phyloP scores from a whole-genome alignment of 495 filamentous ascomycete genomes.

The Talaromyces wortmannii region DNA sequence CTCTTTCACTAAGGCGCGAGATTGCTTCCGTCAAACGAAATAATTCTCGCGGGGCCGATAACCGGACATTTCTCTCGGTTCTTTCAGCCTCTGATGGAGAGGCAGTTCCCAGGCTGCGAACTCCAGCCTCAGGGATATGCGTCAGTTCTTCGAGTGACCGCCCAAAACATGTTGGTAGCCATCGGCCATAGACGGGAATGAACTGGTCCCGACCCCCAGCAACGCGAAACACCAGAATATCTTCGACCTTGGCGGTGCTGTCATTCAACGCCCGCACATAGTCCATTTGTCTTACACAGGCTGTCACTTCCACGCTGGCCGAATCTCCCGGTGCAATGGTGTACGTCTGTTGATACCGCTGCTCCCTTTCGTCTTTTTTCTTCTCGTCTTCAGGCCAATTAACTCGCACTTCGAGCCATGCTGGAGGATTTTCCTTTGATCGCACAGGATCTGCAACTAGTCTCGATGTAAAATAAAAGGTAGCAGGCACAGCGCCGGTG shows the following conservation, averaged over 20 bases:
- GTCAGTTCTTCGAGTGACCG: conserved; percentile 78
- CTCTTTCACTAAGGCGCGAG: conserved; percentile 66
- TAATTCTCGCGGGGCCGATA: conserved; percentile 75
- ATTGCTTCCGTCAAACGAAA: conserved; percentile 82
- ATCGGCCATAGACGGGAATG: conserved; percentile 67
- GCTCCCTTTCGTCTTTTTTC: conserved; percentile 20
- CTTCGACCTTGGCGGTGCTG: conserved; percentile 58
- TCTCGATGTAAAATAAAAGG: conserved; percentile 65
- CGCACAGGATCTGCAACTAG: conserved; percentile 23
- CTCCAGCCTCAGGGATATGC: conserved; percentile 69
- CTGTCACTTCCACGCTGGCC: conserved; percentile 56
- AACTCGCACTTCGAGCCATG: conserved; percentile 66
- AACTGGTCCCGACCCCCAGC: conserved; percentile 85
- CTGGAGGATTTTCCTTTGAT: conserved; percentile 29
- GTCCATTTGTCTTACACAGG: conserved; percentile 53
- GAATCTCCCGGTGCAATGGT: conserved; percentile 80
- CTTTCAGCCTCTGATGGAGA: conserved; percentile 17
- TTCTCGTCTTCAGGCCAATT: conserved; percentile 36
- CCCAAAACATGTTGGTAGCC: conserved; percentile 79
- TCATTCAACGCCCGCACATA: conserved; percentile 70
- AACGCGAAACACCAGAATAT: conserved; percentile 86
- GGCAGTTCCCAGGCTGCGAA: conserved; percentile 41
- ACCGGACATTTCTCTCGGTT: conserved; percentile 44
- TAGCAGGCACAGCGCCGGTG: conserved; percentile 72
- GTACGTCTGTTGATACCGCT: conserved; percentile 31